Percentiles rank a stretch among this genome's conserved stretches.
phyloP scores from a whole-genome alignment of 257 asterid species.

The Eucommia ulmoides region DNA sequence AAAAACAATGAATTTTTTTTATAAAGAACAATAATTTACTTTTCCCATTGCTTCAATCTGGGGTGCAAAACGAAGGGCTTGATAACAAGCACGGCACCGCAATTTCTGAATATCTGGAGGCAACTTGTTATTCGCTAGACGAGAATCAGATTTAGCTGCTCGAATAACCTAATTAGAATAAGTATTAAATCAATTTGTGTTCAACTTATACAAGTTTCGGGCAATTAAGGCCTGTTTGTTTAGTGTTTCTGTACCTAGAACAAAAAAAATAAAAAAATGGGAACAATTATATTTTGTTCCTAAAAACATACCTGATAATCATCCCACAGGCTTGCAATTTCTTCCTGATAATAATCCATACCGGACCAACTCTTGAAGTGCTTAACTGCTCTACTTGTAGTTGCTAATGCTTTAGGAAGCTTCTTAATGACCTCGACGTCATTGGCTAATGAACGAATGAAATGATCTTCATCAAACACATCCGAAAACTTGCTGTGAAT shows the following conservation, averaged over 20 bases:
- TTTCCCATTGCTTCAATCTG: constrained; percentile 86
- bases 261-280: too few species aligned
- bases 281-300: background rate
- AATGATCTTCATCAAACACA: constrained; percentile 77
- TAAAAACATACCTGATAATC: constrained; percentile 45
- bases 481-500: constrained; percentile 83
- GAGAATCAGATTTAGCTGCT: constrained; percentile 93
- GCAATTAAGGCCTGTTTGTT: too few species aligned
- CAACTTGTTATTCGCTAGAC: constrained; percentile 83
- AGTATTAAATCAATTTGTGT: constrained; percentile 7
- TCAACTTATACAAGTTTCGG: too few species aligned
- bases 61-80: constrained; percentile 83
- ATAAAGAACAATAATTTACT: too few species aligned
- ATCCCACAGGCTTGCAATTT: constrained; percentile 74
- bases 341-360: constrained; percentile 63
- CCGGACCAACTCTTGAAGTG: constrained; percentile 97
- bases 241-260: too few species aligned
- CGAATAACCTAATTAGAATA: constrained; percentile 54
- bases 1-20: too few species aligned
- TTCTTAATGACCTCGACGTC: constrained; percentile 62
- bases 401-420: constrained; percentile 52
- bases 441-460: constrained; percentile 53
- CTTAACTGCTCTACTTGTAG: constrained; percentile 61
- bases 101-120: constrained; percentile 86
- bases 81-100: constrained; percentile 93